These are phyloP conservation scores for Fusarium veterinarium DNA, from an alignment of 2,329 filamentous ascomycete species.

Conservation along the genomic window DNA sequence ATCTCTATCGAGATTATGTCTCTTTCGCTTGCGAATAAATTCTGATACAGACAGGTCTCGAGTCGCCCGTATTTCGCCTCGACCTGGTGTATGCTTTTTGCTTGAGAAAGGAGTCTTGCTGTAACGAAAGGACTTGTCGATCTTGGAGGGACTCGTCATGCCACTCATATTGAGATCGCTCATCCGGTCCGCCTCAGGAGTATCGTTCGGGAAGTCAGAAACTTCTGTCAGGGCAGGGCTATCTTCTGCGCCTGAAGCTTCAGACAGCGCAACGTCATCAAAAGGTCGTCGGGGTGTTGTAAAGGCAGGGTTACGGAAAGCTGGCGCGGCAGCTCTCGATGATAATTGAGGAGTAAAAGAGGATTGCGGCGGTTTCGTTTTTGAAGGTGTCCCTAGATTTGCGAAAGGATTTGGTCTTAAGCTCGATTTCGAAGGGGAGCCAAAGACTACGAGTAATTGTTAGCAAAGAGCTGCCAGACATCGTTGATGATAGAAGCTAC, in stretches of 20 bases:
- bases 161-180: conserved; percentile 56
- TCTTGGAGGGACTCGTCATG: conserved; percentile 59
- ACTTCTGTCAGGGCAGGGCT: conserved; percentile 69
- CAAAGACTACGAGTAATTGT: conserved; percentile 47
- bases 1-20: conserved; percentile 63
- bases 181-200: conserved; percentile 62
- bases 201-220: conserved; percentile 64
- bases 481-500: not conserved
- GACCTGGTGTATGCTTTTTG: conserved; percentile 63
- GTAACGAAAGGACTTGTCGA: conserved; percentile 60
- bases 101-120: conserved; percentile 54
- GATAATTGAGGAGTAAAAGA: conserved; percentile 60
- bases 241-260: conserved; percentile 68
- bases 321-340: conserved; percentile 58
- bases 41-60: conserved; percentile 53
- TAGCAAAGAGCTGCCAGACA: conserved; percentile 25
- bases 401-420: conserved; percentile 52
- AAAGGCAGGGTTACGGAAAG: conserved; percentile 73
- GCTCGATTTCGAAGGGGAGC: conserved; percentile 52
- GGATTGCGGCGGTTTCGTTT: conserved; percentile 56
- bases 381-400: conserved; percentile 54
- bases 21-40: conserved; percentile 65
- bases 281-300: conserved; percentile 70
- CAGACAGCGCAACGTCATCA: conserved; percentile 65
- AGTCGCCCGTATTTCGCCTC: conserved; percentile 71